phyloP scores from a whole-genome alignment of 371 early-diverging fungal species.

The Mucor saturninus region DNA sequence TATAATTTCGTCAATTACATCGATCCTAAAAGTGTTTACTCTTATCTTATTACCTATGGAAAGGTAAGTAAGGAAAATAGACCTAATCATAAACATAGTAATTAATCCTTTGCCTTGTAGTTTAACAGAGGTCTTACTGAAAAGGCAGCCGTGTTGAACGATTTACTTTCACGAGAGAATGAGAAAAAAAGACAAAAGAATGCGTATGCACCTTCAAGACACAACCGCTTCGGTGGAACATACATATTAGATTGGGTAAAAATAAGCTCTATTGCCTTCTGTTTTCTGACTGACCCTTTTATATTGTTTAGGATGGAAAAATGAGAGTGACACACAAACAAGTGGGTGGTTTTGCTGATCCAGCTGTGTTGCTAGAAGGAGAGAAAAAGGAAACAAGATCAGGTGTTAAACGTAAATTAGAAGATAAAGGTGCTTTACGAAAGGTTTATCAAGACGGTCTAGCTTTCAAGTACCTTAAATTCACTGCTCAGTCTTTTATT shows the following conservation, averaged over 20 bases:
- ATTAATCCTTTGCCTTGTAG: too few species aligned
- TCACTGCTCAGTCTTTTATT: conserved; percentile 50
- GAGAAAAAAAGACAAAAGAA: conserved; percentile 26
- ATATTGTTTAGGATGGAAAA: conserved; percentile 44
- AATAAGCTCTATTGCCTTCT: not conserved
- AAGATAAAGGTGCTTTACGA: conserved; percentile 26
- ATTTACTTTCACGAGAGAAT: conserved; percentile 40
- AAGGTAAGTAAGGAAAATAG: conserved; percentile 4
- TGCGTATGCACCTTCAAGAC: conserved; percentile 38
- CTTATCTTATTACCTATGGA: conserved; percentile 1
- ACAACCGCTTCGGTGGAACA: conserved; percentile 68
- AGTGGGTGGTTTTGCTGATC: conserved; percentile 47
- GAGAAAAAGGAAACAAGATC: conserved; percentile 43
- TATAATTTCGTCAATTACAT: conserved; percentile 62
- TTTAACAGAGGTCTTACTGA: not conserved
- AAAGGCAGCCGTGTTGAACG: conserved; percentile 24
- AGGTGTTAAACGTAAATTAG: conserved; percentile 41
- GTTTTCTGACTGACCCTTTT: not conserved
- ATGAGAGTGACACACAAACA: conserved; percentile 43
- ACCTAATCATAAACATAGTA: not conserved
- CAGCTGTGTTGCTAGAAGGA: conserved; percentile 47
- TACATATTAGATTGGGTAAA: conserved; percentile 54
- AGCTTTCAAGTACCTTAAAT: conserved; percentile 35
- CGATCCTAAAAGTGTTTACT: conserved; percentile 52
- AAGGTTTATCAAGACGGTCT: conserved; percentile 32